Evolutionary conservation across 2,329 filamentous ascomycete species (phyloP), one percentile per base, ranked within the genome.

Genomic region (Aspergillus proliferans): DNA sequence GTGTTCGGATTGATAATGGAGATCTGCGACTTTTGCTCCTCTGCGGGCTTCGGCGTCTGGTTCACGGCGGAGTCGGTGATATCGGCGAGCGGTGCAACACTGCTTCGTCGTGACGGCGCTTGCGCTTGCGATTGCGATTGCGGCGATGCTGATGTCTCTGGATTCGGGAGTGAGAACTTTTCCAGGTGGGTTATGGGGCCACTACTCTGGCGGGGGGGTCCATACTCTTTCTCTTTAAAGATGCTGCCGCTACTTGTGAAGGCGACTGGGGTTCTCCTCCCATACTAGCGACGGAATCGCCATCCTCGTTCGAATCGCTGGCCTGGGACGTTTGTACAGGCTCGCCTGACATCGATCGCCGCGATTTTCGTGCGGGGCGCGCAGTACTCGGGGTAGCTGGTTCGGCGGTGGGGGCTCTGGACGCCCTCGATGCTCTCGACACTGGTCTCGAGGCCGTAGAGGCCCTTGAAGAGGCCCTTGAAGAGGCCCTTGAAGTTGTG

Each of bases 1-100:
- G 88, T 82, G 71, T 88, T 83, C 2, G 88, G 77, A 57, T 85
- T 87, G 61, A 92, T 81, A 36, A 87, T 86, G 1, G 75, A 71
- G 26, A 80, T 75, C 51, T 76, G 59, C 65, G 71, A 51, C 70
- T 65, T 80, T 67, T 57, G 77, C 70, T 57, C 69, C 57, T 68
- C 66, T 12, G 55, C 40, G 47, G 57, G 57, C 19, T 74, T 69
- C 48, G 74, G 71, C 33, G 73, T 75, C 55, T 83, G 80, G 65
- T 89, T 90, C 59, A 86, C 71, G 38, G 78, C 80, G 19, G 79
- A 74, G 36, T 78, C 75, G 12, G 88, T 91, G 54, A 90, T 88
- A 62, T 95, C 88, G 52, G 81, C 78, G 40, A 92, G 76, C 2
- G 88, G 84, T 2, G 82, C 81, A 15, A 66, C 69, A 43, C 70